phyloP scores from a whole-genome alignment of 768 basidiomycete species.

The Pleurotus eryngii region DNA sequence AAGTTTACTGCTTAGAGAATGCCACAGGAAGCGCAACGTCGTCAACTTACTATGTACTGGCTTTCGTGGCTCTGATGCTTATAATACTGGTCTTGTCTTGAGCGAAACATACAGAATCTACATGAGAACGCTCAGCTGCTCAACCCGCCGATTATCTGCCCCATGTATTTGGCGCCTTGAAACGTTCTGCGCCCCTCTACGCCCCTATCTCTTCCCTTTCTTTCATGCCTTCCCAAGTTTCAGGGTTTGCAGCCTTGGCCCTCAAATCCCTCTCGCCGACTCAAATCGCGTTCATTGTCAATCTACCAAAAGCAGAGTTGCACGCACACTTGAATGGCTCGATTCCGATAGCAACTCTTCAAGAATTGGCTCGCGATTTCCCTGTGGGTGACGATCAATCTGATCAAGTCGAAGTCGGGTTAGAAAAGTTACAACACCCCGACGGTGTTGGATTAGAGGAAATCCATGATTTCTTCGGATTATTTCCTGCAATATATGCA shows the following conservation, averaged over 20 bases:
- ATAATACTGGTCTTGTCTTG: too few relatives aligned
- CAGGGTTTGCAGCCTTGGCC: conserved; percentile 48
- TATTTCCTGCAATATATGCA: conserved; percentile 79
- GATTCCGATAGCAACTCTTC: conserved; percentile 64
- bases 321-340: conserved; percentile 87
- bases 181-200: too few relatives aligned
- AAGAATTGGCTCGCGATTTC: conserved; percentile 53
- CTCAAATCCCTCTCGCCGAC: conserved; percentile 45
- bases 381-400: conserved; percentile 7
- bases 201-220: not conserved
- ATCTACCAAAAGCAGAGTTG: conserved; percentile 77
- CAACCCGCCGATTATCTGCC: too few relatives aligned
- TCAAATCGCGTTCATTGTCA: conserved; percentile 58
- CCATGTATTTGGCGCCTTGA: too few relatives aligned
- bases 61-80: too few relatives aligned
- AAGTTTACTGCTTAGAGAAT: too few relatives aligned
- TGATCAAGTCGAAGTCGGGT: conserved; percentile 25
- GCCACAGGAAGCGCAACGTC: too few relatives aligned
- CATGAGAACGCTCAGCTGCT: too few relatives aligned
- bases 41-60: too few relatives aligned
- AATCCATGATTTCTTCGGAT: conserved; percentile 67
- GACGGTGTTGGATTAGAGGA: conserved; percentile 43
- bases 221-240: conserved; percentile 17
- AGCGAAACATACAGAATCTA: too few relatives aligned
- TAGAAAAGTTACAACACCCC: conserved; percentile 33